Base-by-base conservation (phyloP, 192 early-diverging fungal genomes). In the Fimicolochytrium jonesii region DNA sequence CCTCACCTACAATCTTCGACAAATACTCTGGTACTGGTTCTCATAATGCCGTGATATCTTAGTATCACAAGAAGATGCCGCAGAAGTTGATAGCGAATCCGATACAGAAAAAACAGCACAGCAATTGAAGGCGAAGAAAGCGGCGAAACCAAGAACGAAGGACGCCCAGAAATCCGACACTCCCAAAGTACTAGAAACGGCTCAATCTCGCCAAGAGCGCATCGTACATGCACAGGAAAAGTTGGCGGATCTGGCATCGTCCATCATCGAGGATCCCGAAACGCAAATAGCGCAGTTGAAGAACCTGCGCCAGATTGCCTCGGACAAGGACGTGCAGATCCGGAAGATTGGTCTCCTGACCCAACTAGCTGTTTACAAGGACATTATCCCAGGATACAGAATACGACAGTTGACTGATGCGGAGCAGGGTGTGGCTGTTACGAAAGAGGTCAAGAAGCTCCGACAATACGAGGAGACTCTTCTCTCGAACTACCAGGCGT, bases 311-410 rank as follows among this genome's bases (percentile, higher is more conserved):
- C 45, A 76, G 0, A 85, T 93, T 64, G 76, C 85, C 39, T 73
- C 75, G 15, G 86, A 88, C 45, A 75, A 73, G 4, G 87, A 89
- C 55, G 51, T 66, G 4, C 77, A 77, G 10, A 79, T 94, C 41
- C 79, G 82, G 55, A 88, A 89, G 45, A 65, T 98, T 32, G 87
- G 86, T 0, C 66, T 95, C 26, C 67, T 96, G 47, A 92, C 92
- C 9, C 92, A 94, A 71, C 77, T 97, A 30, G 91, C 90, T 0
- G 90, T 98, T 3, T 98, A 89, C 78, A 87, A 92, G 58, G 95
- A 98, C 67, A 90, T 98, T 69, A 79, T 97, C 33, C 95, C 95
- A 2, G 88, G 84, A 36, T 98, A 98, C 76, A 85, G 92, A 22
- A 97, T 98, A 53, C 88, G 93, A 32, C 79, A 88, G 34, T 75